Evolutionary conservation across 176 grass and related monocot species (phyloP).

Genomic region (Oryza longistaminata): DNA sequence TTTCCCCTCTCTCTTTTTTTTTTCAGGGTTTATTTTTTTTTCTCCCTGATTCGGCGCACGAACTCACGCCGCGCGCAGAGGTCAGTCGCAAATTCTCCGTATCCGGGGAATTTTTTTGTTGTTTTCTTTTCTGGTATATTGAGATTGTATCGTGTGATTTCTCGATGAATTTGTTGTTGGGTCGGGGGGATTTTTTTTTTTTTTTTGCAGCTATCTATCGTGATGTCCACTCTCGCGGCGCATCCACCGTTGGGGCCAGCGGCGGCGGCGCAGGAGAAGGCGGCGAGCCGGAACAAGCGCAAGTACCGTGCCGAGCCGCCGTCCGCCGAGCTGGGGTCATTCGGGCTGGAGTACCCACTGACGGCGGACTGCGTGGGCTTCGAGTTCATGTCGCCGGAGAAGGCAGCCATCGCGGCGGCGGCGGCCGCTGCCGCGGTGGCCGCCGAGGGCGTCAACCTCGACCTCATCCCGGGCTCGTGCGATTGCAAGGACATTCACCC

Average conservation of each 20-base stretch:
- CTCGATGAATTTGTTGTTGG: neutral
- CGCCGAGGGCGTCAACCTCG: constrained; percentile 51
- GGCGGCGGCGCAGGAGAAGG: constrained; percentile 52
- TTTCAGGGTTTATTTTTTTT: constrained; percentile 32
- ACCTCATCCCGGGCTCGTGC: constrained; percentile 53
- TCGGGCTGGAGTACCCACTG: constrained; percentile 50
- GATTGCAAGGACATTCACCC: constrained; percentile 59
- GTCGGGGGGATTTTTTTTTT: too few relatives aligned
- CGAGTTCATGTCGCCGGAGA: constrained; percentile 64
- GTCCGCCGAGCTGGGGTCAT: constrained; percentile 47
- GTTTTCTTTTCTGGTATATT: neutral
- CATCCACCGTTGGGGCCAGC: constrained; percentile 29
- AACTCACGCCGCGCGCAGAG: neutral
- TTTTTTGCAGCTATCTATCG: neutral
- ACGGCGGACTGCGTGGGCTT: constrained; percentile 60
- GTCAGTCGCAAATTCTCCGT: constrained; percentile 30
- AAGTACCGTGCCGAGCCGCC: constrained; percentile 82
- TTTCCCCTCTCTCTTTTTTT: constrained; percentile 25
- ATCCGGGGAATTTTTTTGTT: constrained; percentile 12
- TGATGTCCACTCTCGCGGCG: constrained; percentile 41
- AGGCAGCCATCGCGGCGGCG: constrained; percentile 26
- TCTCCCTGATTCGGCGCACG: constrained; percentile 4
- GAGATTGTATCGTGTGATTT: neutral
- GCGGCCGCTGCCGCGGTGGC: neutral
- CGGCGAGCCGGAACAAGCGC: constrained; percentile 82